Percentiles rank a stretch among this genome's conserved stretches.
Conservation (phyloP, 305 asterid genomes). For the Nicotiana rustica region DNA sequence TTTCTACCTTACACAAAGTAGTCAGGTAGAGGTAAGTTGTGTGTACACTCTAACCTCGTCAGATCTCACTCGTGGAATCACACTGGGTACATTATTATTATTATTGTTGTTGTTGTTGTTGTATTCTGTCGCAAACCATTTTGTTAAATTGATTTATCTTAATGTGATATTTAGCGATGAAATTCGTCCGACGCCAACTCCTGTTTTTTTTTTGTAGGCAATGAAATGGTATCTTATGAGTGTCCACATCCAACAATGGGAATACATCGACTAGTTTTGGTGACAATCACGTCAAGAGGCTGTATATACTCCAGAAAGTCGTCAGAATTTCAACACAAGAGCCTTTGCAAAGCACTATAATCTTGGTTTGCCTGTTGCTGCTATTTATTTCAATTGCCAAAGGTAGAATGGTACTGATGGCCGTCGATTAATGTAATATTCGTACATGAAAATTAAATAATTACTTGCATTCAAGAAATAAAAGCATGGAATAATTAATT, state of each 20-base stretch:
- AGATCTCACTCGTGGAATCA: too few species aligned
- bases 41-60: too few species aligned
- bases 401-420: conserved; percentile 37
- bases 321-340: conserved; percentile 34
- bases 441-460: too few species aligned
- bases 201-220: conserved; percentile 7
- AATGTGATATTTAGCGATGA: too few species aligned
- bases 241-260: conserved; percentile 35
- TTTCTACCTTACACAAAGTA: too few species aligned
- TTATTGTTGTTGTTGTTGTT: too few species aligned
- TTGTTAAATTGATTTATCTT: too few species aligned
- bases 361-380: conserved; percentile 33
- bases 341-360: conserved; percentile 34
- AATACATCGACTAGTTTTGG: conserved; percentile 34
- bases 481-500: neutral
- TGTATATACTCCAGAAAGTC: conserved; percentile 24
- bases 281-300: conserved; percentile 11
- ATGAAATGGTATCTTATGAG: conserved; percentile 34
- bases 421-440: neutral
- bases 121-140: too few species aligned
- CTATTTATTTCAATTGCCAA: conserved; percentile 34
- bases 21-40: too few species aligned
- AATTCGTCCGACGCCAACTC: too few species aligned
- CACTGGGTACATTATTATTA: too few species aligned
- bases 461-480: neutral